Evolutionary conservation across 768 basidiomycete genomes (phyloP), one percentile per base, ranked within the genome.

Genomic region (Dacryopinax spathularia): DNA sequence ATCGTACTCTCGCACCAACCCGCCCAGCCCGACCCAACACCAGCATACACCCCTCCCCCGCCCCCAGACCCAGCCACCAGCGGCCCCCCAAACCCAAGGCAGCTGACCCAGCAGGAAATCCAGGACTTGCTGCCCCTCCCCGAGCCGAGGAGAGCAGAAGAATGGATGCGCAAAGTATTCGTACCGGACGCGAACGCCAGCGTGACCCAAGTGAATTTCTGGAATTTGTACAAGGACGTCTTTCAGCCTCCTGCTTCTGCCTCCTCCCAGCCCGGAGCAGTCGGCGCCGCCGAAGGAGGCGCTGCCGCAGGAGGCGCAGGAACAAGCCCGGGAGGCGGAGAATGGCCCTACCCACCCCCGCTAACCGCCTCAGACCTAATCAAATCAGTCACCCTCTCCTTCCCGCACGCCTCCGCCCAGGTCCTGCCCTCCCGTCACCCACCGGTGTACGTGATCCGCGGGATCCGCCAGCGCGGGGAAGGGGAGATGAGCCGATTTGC

Each of bases 141-240:
- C 36, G 90, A 93, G 69, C 91, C 90, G 13, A 80, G 87, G 65
- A 80, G 91, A 12, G 91, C 88, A 71, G 88, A 84, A 68, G 87
- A 90, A 69, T 93, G 90, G 95, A 95, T 99, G 89, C 85, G 84
- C 70, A 74, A 80, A n/a, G 88, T 91, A 80, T 97, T 94, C 69
- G 79, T 87, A 16, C 78, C 85, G 18, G 85, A 86, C 65, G 73
- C 85, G 1, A 84, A 87, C 2, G 84, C 87, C 2, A 89, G 93
- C 70, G 77, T 97, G 48, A 92, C 91, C 0, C 96, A 98, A 73
- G 91, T 95, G 34, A 86, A 90, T 63, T 91, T 99, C 70, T 99
- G 95, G 94, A 91, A 84, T 63, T 80, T 93, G 13, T 99, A 99
- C 75, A 86, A 88, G 66, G 87, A 89, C 64, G 83, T 83, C 0